Percentiles rank a stretch among this genome's conserved stretches.
phyloP scores from a whole-genome alignment of 345 rosid species.

The Isatis tinctoria region DNA sequence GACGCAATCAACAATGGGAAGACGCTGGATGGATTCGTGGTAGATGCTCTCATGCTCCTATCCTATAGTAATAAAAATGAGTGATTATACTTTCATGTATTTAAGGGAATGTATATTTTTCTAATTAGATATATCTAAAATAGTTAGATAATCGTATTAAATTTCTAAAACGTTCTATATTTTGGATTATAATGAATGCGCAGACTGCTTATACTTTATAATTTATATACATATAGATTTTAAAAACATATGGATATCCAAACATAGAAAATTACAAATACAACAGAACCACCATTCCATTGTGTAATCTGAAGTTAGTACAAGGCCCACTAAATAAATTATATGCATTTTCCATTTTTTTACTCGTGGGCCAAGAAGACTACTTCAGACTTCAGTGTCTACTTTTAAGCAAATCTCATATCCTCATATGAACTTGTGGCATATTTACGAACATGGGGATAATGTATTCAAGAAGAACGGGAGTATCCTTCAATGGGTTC shows the following conservation, averaged over 20 bases:
- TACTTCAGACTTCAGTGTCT: neutral
- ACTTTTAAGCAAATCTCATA: neutral
- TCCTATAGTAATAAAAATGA: too few relatives aligned
- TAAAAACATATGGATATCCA: too few relatives aligned
- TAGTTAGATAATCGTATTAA: too few relatives aligned
- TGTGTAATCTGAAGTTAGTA: neutral
- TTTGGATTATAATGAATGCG: too few relatives aligned
- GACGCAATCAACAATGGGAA: conserved; percentile 4
- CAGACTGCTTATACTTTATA: too few relatives aligned
- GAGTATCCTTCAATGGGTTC: neutral
- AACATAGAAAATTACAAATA: too few relatives aligned
- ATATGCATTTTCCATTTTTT: neutral
- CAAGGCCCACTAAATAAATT: neutral
- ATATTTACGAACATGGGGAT: neutral
- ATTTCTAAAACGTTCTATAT: too few relatives aligned
- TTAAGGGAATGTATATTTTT: too few relatives aligned
- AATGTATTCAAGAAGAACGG: neutral
- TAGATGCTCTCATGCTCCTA: neutral
- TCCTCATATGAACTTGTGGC: neutral
- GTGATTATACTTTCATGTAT: too few relatives aligned
- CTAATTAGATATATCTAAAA: too few relatives aligned
- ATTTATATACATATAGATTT: too few relatives aligned
- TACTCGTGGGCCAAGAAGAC: neutral
- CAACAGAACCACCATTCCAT: neutral
- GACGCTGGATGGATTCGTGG: neutral